Evolutionary conservation across 1,139 yeast genomes (phyloP), one percentile per base, ranked within the genome.

Genomic region (Magnusiomyces paraingens): DNA sequence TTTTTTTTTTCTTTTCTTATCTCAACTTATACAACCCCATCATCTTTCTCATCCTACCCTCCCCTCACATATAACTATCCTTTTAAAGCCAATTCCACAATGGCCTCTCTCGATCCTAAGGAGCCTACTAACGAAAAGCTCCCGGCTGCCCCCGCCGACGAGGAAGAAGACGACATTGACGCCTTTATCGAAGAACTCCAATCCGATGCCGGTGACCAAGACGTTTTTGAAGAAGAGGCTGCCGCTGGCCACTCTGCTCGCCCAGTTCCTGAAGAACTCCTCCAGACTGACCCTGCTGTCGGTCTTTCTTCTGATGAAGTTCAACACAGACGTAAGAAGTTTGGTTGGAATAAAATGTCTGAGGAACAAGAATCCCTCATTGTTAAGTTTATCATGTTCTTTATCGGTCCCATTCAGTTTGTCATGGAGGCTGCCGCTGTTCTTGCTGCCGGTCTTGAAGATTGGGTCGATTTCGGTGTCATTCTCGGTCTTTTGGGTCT

Each of bases 381-480:
- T 58, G 73, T 89, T 64, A 91, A 91, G 80, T 90, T 91, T 73
- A 71, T 87, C 68, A 83, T 84, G 89, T 91, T 89, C 81, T 91
- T 91, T 73, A 87, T 91, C 63, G 98, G 98, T 77, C 97, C 97
- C 65, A 90, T 91, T 74, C 98, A 91, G 79, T 91, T 91, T 84
- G 97, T 91, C 72, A 91, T 91, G 98, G 97, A 90, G 78, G 75
- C 95, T 71, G 98, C 98, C 69, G 97, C 97, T 67, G 81, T 90
- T 61, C 81, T 91, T 73, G 97, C 98, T 67, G 96, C 96, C 63
- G 97, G 97, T 86, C 82, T 91, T 69, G 94, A 89, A 77, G 97
- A 90, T 78, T 91, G 97, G 97, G 96, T 91, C 70, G 97, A 90
- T 82, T 90, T 90, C 79, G 97, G 97, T 82, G 97, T 91, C 73